A percentile compares a stretch with the other conserved stretches of the same genome.
These are phyloP conservation scores for Madurella fahalii DNA, from an alignment of 2,329 filamentous ascomycete genomes.

Conservation along the genomic window DNA sequence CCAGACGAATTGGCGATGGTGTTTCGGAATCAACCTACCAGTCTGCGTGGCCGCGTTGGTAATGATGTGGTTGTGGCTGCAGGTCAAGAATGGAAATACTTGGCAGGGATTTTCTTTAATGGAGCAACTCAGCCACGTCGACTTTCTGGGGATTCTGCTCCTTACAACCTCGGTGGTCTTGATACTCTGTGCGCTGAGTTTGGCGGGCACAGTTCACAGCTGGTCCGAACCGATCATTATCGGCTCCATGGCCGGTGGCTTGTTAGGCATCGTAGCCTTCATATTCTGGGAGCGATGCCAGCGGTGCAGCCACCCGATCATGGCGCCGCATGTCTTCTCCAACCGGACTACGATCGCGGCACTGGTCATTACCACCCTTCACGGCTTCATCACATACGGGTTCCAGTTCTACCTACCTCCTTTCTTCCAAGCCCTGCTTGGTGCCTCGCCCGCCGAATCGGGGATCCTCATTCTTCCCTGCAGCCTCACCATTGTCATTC, in stretches of 20 bases:
- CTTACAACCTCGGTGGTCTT: slow-evolving; percentile 22
- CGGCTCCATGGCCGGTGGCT: slow-evolving; percentile 5
- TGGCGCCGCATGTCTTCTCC: slow-evolving; percentile 42
- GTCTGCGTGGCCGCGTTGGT: slow-evolving; percentile 21
- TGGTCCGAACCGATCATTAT: slow-evolving; percentile 19
- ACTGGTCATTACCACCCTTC: slow-evolving; percentile 35
- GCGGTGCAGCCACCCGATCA: slow-evolving; percentile 31
- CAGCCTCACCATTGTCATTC: slow-evolving; percentile 25
- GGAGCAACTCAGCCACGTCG: slow-evolving; percentile 18
- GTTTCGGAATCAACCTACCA: slow-evolving; percentile 35
- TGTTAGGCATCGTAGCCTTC: slow-evolving; percentile 17
- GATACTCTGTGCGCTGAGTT: slow-evolving; percentile 22
- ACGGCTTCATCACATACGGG: slow-evolving; percentile 36
- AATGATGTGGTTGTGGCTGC: slow-evolving; percentile 26
- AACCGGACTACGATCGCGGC: slow-evolving; percentile 38
- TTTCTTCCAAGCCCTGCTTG: slow-evolving; percentile 42
- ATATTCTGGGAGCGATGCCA: slow-evolving; percentile 21
- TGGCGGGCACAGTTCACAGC: slow-evolving; percentile 17
- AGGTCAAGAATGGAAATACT: slow-evolving; percentile 17
- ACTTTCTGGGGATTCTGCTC: slow-evolving; percentile 21
- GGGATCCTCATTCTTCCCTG: slow-evolving; percentile 31
- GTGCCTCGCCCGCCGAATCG: slow-evolving; percentile 30
- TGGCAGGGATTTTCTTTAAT: slow-evolving; percentile 4
- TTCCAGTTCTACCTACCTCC: slow-evolving; percentile 42
- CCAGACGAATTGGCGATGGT: slow-evolving; percentile 37